These are phyloP conservation scores for Talaromyces sp. DNA, from an alignment of 2,329 filamentous ascomycete species.

Conservation along the genomic window DNA sequence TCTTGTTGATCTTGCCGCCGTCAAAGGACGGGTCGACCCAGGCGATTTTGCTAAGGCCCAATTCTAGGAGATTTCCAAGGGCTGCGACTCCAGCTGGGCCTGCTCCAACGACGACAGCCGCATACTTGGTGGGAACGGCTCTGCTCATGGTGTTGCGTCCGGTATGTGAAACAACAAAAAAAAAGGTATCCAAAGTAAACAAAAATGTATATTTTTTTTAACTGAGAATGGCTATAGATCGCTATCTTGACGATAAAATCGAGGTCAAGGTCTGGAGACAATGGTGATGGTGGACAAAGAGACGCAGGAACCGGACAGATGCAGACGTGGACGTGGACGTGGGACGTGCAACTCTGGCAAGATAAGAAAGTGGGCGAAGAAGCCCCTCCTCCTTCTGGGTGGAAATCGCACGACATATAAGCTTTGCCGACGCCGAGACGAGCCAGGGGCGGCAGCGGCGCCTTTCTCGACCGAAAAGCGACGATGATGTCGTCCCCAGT, in stretches of 20 bases:
- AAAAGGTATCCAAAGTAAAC: neutral
- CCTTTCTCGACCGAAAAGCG: neutral
- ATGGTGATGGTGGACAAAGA: neutral
- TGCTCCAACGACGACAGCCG: constrained; percentile 54
- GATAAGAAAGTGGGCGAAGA: neutral
- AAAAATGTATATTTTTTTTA: neutral
- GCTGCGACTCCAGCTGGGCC: constrained; percentile 56
- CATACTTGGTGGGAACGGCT: constrained; percentile 35
- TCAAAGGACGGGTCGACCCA: constrained; percentile 57
- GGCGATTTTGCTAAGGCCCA: constrained; percentile 42
- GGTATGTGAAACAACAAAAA: neutral
- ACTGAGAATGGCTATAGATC: neutral
- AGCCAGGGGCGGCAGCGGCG: neutral
- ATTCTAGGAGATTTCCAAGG: constrained; percentile 57
- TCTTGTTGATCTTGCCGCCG: constrained; percentile 47
- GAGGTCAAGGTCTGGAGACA: neutral
- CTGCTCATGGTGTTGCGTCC: constrained; percentile 9
- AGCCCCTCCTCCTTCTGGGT: neutral
- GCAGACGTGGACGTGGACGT: no score
- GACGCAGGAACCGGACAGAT: neutral
- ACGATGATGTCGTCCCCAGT: neutral
- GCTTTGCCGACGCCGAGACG: neutral
- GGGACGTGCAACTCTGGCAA: neutral
- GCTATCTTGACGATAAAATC: neutral
- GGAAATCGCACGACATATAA: neutral